These are phyloP conservation scores for Phyllosticta ampelicida DNA, from an alignment of 2,329 filamentous ascomycete species.

Conservation along the genomic window DNA sequence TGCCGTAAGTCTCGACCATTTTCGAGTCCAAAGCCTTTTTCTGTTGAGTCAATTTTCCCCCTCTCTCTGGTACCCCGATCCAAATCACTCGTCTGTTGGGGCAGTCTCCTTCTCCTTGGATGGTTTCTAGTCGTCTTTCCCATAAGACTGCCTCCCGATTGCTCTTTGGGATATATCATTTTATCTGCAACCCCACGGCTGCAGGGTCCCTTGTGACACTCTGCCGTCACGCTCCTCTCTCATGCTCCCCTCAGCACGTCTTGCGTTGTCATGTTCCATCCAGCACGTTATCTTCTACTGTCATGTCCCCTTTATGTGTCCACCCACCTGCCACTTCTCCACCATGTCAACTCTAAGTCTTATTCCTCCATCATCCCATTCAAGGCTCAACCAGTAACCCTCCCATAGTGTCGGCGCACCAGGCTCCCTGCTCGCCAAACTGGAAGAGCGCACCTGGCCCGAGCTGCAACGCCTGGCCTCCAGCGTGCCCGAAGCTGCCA, in stretches of 20 bases:
- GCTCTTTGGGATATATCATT: not conserved
- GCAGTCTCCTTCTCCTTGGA: not conserved
- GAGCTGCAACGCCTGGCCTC: conserved; percentile 36
- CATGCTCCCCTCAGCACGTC: not conserved
- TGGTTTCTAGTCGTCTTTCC: not conserved
- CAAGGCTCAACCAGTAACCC: not conserved
- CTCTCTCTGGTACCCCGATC: not conserved
- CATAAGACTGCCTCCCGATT: not conserved
- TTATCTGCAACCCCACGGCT: not conserved
- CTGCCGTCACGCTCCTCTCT: not conserved
- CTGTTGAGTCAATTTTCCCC: not conserved
- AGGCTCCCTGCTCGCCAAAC: conserved; percentile 28
- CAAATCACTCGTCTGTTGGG: not conserved
- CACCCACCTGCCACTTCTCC: too few species aligned
- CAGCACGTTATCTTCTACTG: too few species aligned
- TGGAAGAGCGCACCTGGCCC: conserved; percentile 35
- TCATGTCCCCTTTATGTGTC: too few species aligned
- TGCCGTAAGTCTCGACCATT: conserved; percentile 35
- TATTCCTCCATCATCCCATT: not conserved
- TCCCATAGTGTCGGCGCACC: conserved; percentile 29
- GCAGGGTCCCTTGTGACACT: not conserved
- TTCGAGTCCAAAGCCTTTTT: not conserved
- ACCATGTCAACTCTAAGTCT: too few species aligned
- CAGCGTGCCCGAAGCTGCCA: conserved; percentile 63
- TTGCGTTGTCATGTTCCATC: too few species aligned